Evolutionary conservation across 768 basidiomycete genomes (phyloP).

Genomic region (Hemileccinum impolitum): DNA sequence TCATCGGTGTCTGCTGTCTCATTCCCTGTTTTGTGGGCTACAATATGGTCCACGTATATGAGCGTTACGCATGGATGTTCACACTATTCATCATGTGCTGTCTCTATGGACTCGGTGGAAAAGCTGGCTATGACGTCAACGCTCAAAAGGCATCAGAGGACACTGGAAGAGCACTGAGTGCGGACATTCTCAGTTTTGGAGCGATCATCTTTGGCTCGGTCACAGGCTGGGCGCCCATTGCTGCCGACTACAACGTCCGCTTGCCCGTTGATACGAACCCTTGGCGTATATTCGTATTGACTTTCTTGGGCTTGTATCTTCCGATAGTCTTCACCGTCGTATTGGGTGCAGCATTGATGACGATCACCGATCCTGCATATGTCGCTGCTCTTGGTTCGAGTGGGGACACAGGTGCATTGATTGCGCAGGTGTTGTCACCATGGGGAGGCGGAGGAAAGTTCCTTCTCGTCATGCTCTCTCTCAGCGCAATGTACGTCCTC

Average conservation of each 20-base stretch:
- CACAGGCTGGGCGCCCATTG: conserved; percentile 49
- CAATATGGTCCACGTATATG: conserved; percentile 45
- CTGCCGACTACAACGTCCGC: conserved; percentile 53
- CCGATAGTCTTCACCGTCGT: conserved; percentile 39
- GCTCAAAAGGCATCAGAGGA: conserved; percentile 43
- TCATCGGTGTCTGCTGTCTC: conserved; percentile 40
- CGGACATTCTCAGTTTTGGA: conserved; percentile 51
- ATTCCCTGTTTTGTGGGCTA: conserved; percentile 48
- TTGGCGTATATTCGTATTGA: conserved; percentile 44
- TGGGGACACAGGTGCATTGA: conserved; percentile 42
- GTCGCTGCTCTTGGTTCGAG: conserved; percentile 35
- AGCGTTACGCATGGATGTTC: conserved; percentile 55
- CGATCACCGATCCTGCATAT: conserved; percentile 40
- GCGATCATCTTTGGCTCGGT: conserved; percentile 49
- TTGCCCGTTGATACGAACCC: conserved; percentile 43
- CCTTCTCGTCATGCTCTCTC: conserved; percentile 39
- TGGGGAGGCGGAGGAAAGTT: conserved; percentile 44
- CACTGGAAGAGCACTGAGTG: conserved; percentile 40
- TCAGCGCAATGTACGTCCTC: conserved; percentile 40
- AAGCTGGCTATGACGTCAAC: conserved; percentile 43
- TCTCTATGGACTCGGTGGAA: conserved; percentile 47
- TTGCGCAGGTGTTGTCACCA: conserved; percentile 41
- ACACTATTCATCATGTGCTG: conserved; percentile 46
- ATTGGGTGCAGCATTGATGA: conserved; percentile 40
- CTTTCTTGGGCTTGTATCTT: conserved; percentile 49